phyloP scores from a whole-genome alignment of 495 filamentous ascomycete species.

The Amniculicola lignicola region DNA sequence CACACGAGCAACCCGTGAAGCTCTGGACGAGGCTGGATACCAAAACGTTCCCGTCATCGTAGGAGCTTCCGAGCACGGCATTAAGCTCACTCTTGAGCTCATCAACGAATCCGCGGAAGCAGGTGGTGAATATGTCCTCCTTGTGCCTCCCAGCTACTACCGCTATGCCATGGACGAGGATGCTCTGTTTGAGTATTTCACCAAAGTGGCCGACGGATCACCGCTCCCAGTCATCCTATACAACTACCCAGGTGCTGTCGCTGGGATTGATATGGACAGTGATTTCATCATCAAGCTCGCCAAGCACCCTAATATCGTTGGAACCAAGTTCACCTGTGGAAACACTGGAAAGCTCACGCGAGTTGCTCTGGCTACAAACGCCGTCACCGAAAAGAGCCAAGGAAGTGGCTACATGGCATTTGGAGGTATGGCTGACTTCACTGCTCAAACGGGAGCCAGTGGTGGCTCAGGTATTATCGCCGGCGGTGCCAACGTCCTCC shows the following conservation, averaged over 20 bases:
- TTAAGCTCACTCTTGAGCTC: slow-evolving; percentile 71
- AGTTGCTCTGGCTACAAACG: slow-evolving; percentile 72
- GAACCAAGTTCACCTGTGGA: slow-evolving; percentile 89
- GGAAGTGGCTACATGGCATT: slow-evolving; percentile 79
- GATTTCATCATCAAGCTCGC: slow-evolving; percentile 80
- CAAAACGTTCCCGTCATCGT: slow-evolving; percentile 72
- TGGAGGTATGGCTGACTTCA: slow-evolving; percentile 85
- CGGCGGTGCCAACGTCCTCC: slow-evolving; percentile 82
- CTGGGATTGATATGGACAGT: slow-evolving; percentile 90
- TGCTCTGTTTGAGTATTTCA: slow-evolving; percentile 73
- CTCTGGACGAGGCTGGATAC: slow-evolving; percentile 78
- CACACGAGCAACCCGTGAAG: slow-evolving; percentile 74
- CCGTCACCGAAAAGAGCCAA: slow-evolving; percentile 62
- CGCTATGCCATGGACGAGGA: slow-evolving; percentile 73
- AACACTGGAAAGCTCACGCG: slow-evolving; percentile 86
- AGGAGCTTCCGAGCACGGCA: slow-evolving; percentile 73
- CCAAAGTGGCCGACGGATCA: slow-evolving; percentile 66
- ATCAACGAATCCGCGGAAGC: slow-evolving; percentile 64
- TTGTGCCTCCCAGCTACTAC: slow-evolving; percentile 83
- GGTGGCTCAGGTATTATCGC: slow-evolving; percentile 84
- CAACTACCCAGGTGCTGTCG: slow-evolving; percentile 87
- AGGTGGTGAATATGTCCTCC: slow-evolving; percentile 73
- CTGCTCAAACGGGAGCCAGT: slow-evolving; percentile 72
- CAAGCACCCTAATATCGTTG: slow-evolving; percentile 77
- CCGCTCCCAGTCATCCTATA: slow-evolving; percentile 81